A percentile compares a stretch with the other conserved stretches of the same genome.
Conservation (phyloP, 768 basidiomycete genomes). For the Suillus subalutaceus region DNA sequence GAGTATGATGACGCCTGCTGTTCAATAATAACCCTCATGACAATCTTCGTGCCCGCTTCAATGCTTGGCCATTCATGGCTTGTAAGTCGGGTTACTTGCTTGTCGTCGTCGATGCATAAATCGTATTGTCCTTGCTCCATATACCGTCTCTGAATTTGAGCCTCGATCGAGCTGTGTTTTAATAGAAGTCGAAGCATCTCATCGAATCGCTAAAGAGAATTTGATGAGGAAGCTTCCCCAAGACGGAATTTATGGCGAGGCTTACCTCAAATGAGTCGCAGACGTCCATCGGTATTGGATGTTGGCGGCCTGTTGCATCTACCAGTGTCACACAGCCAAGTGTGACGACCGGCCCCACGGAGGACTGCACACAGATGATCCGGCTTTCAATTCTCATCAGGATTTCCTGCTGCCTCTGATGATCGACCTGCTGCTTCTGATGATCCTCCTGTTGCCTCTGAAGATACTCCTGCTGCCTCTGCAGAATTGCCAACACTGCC, state of each 20-base stretch:
- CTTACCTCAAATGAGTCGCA: slow-evolving; percentile 30
- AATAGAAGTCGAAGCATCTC: slow-evolving; percentile 13
- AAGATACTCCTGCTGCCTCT: neutral
- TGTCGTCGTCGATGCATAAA: slow-evolving; percentile 11
- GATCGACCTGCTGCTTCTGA: no score
- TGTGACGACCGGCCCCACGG: neutral
- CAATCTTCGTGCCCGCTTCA: slow-evolving; percentile 26
- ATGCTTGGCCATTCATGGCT: slow-evolving; percentile 3
- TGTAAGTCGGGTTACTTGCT: neutral
- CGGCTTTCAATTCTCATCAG: neutral
- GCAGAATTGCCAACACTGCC: neutral
- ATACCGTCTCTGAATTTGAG: slow-evolving; percentile 19
- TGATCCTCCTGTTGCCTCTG: no score
- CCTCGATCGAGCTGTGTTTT: slow-evolving; percentile 20
- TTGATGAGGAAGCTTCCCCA: neutral
- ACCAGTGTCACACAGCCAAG: neutral
- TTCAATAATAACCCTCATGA: slow-evolving; percentile 20
- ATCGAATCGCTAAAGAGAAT: slow-evolving; percentile 13
- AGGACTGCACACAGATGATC: neutral
- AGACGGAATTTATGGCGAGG: neutral
- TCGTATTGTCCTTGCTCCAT: slow-evolving; percentile 28
- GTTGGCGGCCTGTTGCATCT: slow-evolving; percentile 11
- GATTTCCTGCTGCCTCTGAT: neutral
- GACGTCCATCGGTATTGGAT: slow-evolving; percentile 28
- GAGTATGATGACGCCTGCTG: neutral